Conservation (phyloP, 208 protist genomes). For the Leishmania major region DNA sequence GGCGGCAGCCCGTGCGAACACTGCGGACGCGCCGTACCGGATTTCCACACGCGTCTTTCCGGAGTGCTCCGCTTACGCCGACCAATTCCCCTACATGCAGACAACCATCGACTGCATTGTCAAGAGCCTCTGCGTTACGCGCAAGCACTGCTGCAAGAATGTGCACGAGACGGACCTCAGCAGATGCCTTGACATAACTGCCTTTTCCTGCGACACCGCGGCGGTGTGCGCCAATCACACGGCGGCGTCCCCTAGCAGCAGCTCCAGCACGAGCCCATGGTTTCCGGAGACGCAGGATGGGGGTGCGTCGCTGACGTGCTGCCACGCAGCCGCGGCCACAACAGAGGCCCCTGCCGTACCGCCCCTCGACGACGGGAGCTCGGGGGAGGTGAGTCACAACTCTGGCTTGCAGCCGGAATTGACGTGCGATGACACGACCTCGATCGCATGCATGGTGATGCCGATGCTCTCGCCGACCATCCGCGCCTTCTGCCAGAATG, state of each 20-base stretch:
- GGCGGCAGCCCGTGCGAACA: neutral
- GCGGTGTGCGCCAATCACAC: slow-evolving; percentile 6
- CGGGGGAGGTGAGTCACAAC: neutral
- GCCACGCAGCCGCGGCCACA: slow-evolving; percentile 7
- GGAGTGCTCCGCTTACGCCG: slow-evolving; percentile 10
- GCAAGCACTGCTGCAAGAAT: slow-evolving; percentile 18
- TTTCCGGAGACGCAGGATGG: slow-evolving; percentile 14
- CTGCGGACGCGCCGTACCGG: neutral
- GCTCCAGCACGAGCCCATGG: neutral
- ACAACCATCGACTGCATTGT: slow-evolving; percentile 17
- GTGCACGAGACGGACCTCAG: neutral
- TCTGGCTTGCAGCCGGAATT: neutral
- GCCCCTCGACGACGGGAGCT: neutral
- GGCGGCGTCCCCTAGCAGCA: neutral
- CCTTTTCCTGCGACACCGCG: slow-evolving; percentile 14
- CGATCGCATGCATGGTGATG: slow-evolving; percentile 9
- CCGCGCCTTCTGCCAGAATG: slow-evolving; percentile 25
- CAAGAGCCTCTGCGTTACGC: slow-evolving; percentile 17
- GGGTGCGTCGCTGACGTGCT: slow-evolving; percentile 24
- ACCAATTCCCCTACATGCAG: slow-evolving; percentile 18
- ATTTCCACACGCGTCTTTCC: neutral
- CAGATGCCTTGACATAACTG: slow-evolving; percentile 23
- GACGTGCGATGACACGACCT: slow-evolving; percentile 11
- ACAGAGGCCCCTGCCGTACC: slow-evolving; percentile 10
- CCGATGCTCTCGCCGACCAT: slow-evolving; percentile 7